Conservation (phyloP, 345 rosid species). For the Citrus mangshanensis region DNA sequence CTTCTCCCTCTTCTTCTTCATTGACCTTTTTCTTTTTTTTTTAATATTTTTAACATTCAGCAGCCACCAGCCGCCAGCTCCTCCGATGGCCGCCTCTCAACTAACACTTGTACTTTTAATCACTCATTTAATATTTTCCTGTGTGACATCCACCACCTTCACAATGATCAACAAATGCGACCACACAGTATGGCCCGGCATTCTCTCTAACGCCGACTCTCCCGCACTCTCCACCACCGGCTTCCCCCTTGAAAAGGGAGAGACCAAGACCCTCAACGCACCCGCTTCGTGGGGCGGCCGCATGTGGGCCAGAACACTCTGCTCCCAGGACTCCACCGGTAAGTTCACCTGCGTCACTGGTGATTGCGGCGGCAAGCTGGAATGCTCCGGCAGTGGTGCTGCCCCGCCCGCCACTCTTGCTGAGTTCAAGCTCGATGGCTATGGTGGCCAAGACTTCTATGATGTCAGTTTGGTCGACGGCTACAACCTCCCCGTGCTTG, state of each 20-base stretch:
- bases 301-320: conserved; percentile 84
- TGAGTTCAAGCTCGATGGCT: conserved; percentile 79
- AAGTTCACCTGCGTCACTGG: conserved; percentile 76
- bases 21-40: neutral
- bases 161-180: conserved; percentile 65
- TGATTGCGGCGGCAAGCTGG: conserved; percentile 79
- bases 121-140: conserved; percentile 19
- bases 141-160: conserved; percentile 56
- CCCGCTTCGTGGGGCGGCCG: conserved; percentile 94
- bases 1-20: conserved; percentile 19
- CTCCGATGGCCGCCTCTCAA: conserved; percentile 43
- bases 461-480: conserved; percentile 96
- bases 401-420: conserved; percentile 81
- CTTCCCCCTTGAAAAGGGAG: conserved; percentile 66
- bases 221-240: conserved; percentile 76
- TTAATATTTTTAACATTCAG: neutral
- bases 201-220: conserved; percentile 69
- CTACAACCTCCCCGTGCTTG: conserved; percentile 82
- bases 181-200: conserved; percentile 86
- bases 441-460: conserved; percentile 66
- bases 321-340: conserved; percentile 59
- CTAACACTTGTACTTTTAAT: conserved; percentile 19
- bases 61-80: neutral
- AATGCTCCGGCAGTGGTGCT: conserved; percentile 79
- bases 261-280: conserved; percentile 46